Conservation (phyloP, 768 basidiomycete species). For the Suillus discolor region DNA sequence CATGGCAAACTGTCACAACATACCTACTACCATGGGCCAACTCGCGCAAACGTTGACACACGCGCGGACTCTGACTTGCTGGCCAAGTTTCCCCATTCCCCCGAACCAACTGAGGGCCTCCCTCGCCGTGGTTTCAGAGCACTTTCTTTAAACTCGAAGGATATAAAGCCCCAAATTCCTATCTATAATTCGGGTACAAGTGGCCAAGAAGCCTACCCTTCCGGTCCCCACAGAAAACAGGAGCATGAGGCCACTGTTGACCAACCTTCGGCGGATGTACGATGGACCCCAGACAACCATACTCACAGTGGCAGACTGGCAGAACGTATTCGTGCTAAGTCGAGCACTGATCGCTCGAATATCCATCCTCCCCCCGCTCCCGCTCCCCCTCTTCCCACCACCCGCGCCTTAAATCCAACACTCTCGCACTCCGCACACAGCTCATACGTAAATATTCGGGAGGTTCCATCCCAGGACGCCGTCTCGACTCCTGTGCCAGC, state of each 20-base stretch:
- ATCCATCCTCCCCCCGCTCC: neutral
- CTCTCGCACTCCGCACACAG: neutral
- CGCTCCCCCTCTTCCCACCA: neutral
- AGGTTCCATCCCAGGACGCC: neutral
- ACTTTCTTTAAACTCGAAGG: neutral
- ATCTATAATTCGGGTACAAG: too few relatives aligned
- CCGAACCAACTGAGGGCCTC: neutral
- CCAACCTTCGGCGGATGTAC: neutral
- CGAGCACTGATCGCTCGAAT: neutral
- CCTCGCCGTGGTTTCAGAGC: neutral
- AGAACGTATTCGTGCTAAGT: constrained; percentile 9
- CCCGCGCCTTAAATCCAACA: neutral
- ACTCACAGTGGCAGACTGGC: neutral
- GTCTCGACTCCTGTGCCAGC: neutral
- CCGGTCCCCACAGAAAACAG: constrained; percentile 1
- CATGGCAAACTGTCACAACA: neutral
- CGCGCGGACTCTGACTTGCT: constrained; percentile 5
- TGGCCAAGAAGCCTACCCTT: neutral
- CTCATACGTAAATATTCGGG: constrained; percentile 4
- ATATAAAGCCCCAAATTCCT: too few relatives aligned
- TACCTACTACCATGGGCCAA: neutral
- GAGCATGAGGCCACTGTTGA: constrained; percentile 1
- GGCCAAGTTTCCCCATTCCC: neutral
- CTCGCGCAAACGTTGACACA: neutral
- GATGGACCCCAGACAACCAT: neutral